These are phyloP conservation scores for Pseudocercospora fuligena DNA, from an alignment of 2,329 filamentous ascomycete genomes.

Conservation along the genomic window DNA sequence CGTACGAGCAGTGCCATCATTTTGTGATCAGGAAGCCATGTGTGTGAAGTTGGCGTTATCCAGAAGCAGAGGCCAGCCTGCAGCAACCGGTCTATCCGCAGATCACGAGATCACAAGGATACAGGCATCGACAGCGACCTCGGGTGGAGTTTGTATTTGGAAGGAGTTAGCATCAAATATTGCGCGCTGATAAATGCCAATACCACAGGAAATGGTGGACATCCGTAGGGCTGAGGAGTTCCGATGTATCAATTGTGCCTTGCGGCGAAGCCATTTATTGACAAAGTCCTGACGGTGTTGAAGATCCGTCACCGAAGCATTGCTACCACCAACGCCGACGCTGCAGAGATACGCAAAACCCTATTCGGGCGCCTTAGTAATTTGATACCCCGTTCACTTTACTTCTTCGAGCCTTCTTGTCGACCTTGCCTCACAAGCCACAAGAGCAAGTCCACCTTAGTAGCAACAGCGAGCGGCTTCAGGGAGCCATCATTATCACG, in stretches of 20 bases:
- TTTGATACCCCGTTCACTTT: background rate
- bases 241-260: background rate
- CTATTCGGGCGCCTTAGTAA: background rate
- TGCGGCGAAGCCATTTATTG: background rate
- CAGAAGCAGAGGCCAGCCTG: background rate
- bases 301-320: background rate
- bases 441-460: slow-evolving; percentile 92
- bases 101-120: background rate
- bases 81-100: background rate
- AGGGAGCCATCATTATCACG: slow-evolving; percentile 58
- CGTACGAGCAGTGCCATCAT: background rate
- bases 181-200: background rate
- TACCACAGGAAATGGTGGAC: background rate
- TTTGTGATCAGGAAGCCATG: background rate
- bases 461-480: slow-evolving; percentile 88
- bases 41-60: background rate
- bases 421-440: slow-evolving; percentile 78
- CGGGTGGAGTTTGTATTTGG: background rate
- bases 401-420: slow-evolving; percentile 16
- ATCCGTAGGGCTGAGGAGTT: background rate
- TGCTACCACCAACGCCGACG: slow-evolving; percentile 5
- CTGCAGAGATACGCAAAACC: background rate
- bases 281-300: background rate
- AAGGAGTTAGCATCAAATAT: background rate
- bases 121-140: background rate